Percentiles rank a stretch among this genome's conserved stretches.
Evolutionary conservation across 202 grass and related monocot genomes (phyloP).

Genomic region (Zoysia matrella): DNA sequence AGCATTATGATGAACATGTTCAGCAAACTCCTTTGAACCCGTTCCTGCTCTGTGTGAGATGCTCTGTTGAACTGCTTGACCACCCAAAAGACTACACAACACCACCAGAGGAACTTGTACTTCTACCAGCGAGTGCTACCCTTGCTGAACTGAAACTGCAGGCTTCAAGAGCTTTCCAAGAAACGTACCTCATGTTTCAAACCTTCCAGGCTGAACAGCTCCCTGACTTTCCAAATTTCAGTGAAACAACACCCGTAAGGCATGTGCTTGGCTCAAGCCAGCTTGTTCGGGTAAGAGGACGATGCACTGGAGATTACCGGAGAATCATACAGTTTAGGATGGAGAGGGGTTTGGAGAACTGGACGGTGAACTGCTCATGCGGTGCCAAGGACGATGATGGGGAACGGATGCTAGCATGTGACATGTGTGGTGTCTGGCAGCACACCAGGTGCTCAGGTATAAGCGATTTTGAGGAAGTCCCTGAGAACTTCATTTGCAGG

Average conservation of each 20-base stretch:
- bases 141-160: slow-evolving; percentile 75
- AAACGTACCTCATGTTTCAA: slow-evolving; percentile 92
- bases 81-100: slow-evolving; percentile 81
- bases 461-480: slow-evolving; percentile 82
- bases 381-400: slow-evolving; percentile 94
- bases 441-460: slow-evolving; percentile 93
- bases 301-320: slow-evolving; percentile 61
- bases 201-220: slow-evolving; percentile 87
- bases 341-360: slow-evolving; percentile 96
- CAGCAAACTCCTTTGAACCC: slow-evolving; percentile 51
- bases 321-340: slow-evolving; percentile 79
- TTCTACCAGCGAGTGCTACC: slow-evolving; percentile 69
- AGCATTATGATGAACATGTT: neutral
- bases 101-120: slow-evolving; percentile 77
- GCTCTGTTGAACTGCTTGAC: slow-evolving; percentile 79
- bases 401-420: slow-evolving; percentile 96
- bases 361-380: slow-evolving; percentile 88
- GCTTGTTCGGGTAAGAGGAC: slow-evolving; percentile 65
- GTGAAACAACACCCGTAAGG: slow-evolving; percentile 63
- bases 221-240: slow-evolving; percentile 52
- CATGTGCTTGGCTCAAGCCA: slow-evolving; percentile 61
- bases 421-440: slow-evolving; percentile 90
- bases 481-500: slow-evolving; percentile 76
- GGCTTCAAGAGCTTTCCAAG: slow-evolving; percentile 75
- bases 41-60: slow-evolving; percentile 65